Evolutionary conservation across 148 eudicot genomes (phyloP).

Genomic region (Linanthus parryae): DNA sequence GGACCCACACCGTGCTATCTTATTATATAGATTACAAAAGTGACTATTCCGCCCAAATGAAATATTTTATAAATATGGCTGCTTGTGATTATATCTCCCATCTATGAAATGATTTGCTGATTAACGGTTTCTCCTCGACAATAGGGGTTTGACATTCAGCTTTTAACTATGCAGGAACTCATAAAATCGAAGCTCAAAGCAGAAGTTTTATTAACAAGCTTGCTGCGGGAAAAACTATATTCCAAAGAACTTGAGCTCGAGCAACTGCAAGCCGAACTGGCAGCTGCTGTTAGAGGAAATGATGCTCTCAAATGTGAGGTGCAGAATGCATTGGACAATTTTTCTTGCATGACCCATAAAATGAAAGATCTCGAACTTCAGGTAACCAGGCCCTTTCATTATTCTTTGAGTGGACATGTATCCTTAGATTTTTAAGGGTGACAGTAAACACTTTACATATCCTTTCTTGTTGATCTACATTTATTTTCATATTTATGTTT

Average conservation of each 20-base stretch:
- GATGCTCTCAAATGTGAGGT: constrained; percentile 75
- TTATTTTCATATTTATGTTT: no score
- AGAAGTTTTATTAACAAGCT: constrained; percentile 63
- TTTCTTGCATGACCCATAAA: constrained; percentile 69
- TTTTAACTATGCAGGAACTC: constrained; percentile 30
- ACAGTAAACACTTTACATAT: no score
- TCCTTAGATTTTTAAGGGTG: no score
- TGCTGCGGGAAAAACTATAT: constrained; percentile 72
- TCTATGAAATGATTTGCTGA: no score
- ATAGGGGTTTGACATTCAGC: not conserved
- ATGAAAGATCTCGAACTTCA: constrained; percentile 86
- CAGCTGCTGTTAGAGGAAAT: constrained; percentile 67
- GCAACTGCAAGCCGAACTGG: constrained; percentile 81
- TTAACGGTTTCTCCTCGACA: not conserved
- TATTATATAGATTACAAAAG: no score
- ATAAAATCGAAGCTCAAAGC: constrained; percentile 61
- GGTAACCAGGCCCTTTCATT: no score
- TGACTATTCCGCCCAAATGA: no score
- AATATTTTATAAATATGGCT: no score
- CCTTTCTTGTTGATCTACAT: no score
- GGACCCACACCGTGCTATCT: no score
- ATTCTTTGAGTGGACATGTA: no score
- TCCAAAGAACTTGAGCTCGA: constrained; percentile 63
- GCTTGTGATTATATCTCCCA: no score
- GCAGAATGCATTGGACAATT: constrained; percentile 65